Evolutionary conservation across 305 asterid species (phyloP).

Genomic region (Striga hermonthica): DNA sequence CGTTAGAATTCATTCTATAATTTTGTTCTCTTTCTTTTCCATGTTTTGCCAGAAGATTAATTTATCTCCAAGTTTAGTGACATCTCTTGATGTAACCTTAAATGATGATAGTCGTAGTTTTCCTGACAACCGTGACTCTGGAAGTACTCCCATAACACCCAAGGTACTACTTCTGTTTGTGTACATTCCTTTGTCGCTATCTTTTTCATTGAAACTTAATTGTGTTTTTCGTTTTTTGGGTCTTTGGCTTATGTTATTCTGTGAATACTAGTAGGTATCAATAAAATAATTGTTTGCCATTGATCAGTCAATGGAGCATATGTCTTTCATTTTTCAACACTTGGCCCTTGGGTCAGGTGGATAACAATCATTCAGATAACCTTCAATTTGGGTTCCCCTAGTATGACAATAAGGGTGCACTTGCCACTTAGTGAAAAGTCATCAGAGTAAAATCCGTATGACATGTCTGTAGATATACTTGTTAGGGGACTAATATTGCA

Average conservation of each 20-base stretch:
- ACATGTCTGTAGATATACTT: too few species aligned
- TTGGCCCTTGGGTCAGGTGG: constrained; percentile 6
- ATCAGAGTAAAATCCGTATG: too few species aligned
- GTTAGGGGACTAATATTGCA: too few species aligned
- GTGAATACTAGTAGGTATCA: not conserved
- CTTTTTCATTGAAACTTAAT: constrained; percentile 23
- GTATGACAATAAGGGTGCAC: too few species aligned
- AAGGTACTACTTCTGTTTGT: constrained; percentile 44
- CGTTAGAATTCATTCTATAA: constrained; percentile 13
- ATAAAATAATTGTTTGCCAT: not conserved
- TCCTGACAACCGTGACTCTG: constrained; percentile 71
- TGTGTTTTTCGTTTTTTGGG: constrained; percentile 15
- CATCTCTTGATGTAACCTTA: constrained; percentile 52
- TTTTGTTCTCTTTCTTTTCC: constrained; percentile 8
- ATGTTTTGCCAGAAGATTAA: constrained; percentile 49
- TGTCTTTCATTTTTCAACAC: not conserved
- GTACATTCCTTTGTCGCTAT: constrained; percentile 3
- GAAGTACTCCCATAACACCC: constrained; percentile 57
- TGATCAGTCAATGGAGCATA: not conserved
- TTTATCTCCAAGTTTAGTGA: constrained; percentile 66
- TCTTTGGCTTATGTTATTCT: constrained; percentile 9
- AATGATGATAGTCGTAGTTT: constrained; percentile 57
- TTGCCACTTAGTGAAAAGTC: too few species aligned
- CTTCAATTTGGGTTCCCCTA: too few species aligned
- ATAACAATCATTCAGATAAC: constrained; percentile 11